Evolutionary conservation across 306 rosid genomes (phyloP), one percentile per base, ranked within the genome.

Genomic region (Myrica gale): DNA sequence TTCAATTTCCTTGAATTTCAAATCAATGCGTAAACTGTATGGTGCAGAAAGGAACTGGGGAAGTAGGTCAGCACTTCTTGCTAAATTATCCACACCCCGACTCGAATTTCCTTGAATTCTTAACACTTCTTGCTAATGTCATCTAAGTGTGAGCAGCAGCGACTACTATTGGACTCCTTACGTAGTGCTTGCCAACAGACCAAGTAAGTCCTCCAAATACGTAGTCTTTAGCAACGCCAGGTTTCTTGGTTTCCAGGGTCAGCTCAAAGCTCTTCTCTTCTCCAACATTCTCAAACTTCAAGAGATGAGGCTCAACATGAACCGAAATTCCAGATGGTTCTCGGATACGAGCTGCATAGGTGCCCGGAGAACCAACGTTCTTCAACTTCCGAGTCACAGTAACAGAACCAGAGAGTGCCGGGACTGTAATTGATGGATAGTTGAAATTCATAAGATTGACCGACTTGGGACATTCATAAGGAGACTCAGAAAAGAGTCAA

Each of bases 351-450:
- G 83, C 91, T 2, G 3, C 58, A 60, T 90, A 90, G 26, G 83
- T 80, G 26, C 84, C 92, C 0, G 92, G 85, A 20, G 84, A 0
- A n/a, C 93, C 92, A 15, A 92, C 97, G 75, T 92, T 92, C 78
- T 80, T 90, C 80, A 92, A 15, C 51, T 46, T 87, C 20, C 98
- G 56, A 0, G 80, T 80, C 26, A 90, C 71, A 7, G 82, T 83
- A n/a, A 82, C 87, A 16, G 81, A 72, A 2, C 84, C 84, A 8
- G 62, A 46, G 15, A 89, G 78, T 32, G 68, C n/a, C 3, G 92
- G 89, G 43, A 89, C 80, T 26, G 87, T 54, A 0, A 93, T 76
- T n/a, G 96, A 45, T 41, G 98, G 96, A 80, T 90, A 90, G 85
- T 92, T 92, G 79, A 89, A 89, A 78, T 92, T 82, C 63, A 85